phyloP scores from a whole-genome alignment of 495 filamentous ascomycete species.

The Filosporella fistucella region DNA sequence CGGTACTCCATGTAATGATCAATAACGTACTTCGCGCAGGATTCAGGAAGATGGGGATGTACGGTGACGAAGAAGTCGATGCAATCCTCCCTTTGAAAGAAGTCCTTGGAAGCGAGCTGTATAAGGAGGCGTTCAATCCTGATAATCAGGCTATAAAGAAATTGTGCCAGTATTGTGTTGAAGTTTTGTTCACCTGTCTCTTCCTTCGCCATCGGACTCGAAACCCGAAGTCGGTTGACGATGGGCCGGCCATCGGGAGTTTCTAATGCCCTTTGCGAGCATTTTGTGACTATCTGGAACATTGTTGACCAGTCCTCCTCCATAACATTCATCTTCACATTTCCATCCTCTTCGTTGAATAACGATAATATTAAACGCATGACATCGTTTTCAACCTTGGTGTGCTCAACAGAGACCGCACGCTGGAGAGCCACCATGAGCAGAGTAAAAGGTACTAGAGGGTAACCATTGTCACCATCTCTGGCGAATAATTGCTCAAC shows the following conservation, averaged over 20 bases:
- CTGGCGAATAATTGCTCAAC: conserved; percentile 61
- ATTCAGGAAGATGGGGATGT: conserved; percentile 51
- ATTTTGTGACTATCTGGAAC: conserved; percentile 39
- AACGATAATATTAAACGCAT: conserved; percentile 47
- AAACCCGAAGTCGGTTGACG: conserved; percentile 5
- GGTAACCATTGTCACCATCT: conserved; percentile 57
- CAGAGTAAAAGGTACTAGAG: conserved; percentile 49
- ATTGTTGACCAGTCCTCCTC: conserved; percentile 52
- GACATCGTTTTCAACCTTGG: conserved; percentile 51
- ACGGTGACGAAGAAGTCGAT: conserved; percentile 66
- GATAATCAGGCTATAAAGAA: conserved; percentile 23
- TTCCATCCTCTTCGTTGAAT: conserved; percentile 34
- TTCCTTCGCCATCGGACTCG: conserved; percentile 10
- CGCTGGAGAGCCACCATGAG: conserved; percentile 54
- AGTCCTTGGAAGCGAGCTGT: conserved; percentile 30
- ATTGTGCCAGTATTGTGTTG: conserved; percentile 16
- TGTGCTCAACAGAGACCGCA: conserved; percentile 45
- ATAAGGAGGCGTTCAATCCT: conserved; percentile 37
- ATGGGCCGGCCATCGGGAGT: conserved; percentile 19
- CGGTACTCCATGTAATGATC: conserved; percentile 54
- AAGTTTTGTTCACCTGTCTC: conserved; percentile 12
- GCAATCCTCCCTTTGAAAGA: conserved; percentile 56
- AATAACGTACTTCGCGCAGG: conserved; percentile 51
- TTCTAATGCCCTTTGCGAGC: conserved; percentile 26
- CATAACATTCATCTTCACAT: conserved; percentile 38